phyloP scores from a whole-genome alignment of 441 rosid species.

The Jatropha multifida region DNA sequence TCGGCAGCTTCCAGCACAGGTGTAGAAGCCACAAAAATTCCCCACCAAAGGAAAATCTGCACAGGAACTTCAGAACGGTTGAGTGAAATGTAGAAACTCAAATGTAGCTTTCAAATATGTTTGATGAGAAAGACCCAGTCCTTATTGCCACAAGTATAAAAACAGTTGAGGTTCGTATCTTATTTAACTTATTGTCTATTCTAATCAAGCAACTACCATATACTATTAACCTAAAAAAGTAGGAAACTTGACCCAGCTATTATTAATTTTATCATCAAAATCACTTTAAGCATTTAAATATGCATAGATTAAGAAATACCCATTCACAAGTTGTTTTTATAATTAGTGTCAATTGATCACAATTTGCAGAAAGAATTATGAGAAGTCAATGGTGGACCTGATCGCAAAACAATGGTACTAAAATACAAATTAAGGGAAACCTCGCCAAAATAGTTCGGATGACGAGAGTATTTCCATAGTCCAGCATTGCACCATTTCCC shows the following conservation, averaged over 20 bases:
- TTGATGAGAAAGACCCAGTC: not conserved
- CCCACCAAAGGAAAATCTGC: conserved; percentile 97
- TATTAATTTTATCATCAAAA: not conserved
- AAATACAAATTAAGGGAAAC: conserved; percentile 37
- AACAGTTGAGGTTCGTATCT: not conserved
- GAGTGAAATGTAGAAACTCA: conserved; percentile 6
- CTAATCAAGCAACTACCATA: not conserved
- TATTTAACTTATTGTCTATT: not conserved
- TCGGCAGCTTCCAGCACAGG: conserved; percentile 72
- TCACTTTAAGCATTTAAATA: not conserved
- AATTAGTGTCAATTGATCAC: not conserved
- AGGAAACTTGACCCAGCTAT: not conserved
- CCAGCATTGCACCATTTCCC: conserved; percentile 87
- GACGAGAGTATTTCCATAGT: conserved; percentile 83
- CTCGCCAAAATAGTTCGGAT: conserved; percentile 98
- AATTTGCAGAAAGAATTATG: not conserved
- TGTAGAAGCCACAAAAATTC: conserved; percentile 67
- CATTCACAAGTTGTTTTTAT: not conserved
- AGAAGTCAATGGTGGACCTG: not conserved
- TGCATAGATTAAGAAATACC: too few relatives aligned
- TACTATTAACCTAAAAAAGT: not conserved
- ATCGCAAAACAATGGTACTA: conserved; percentile 1
- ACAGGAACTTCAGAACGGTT: conserved; percentile 14
- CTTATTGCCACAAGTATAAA: not conserved
- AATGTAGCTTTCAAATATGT: not conserved